These are phyloP conservation scores for Tephrocybe sp. DNA, from an alignment of 768 basidiomycete species.

Conservation along the genomic window DNA sequence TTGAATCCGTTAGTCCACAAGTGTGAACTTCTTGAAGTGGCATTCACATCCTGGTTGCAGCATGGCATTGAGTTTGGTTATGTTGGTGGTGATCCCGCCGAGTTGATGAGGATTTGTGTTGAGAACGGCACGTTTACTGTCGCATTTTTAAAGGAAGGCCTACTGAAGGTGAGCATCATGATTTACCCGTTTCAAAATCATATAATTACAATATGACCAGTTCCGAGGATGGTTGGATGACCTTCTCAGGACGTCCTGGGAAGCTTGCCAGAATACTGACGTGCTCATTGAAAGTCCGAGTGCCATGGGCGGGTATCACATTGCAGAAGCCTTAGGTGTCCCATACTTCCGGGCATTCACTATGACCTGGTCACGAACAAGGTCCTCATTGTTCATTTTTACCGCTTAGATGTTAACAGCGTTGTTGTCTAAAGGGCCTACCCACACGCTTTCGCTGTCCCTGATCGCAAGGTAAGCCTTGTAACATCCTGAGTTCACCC, in stretches of 20 bases:
- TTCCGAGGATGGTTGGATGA: constrained; percentile 99
- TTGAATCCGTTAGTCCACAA: constrained; percentile 74
- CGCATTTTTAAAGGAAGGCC: constrained; percentile 87
- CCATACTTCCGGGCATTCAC: constrained; percentile 97
- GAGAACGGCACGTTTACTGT: constrained; percentile 98
- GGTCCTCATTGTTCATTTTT: constrained; percentile 37
- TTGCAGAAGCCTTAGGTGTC: constrained; percentile 90
- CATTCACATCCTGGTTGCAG: constrained; percentile 36
- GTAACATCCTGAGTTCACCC: not conserved
- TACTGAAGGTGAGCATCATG: constrained; percentile 65
- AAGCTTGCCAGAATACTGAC: constrained; percentile 93
- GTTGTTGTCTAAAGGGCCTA: constrained; percentile 61
- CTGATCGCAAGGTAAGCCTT: constrained; percentile 77
- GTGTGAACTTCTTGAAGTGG: not conserved
- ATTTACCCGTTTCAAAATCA: not conserved
- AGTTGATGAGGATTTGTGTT: constrained; percentile 96
- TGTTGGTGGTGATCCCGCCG: constrained; percentile 97
- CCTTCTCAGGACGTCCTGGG: constrained; percentile 91
- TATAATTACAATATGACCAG: constrained; percentile 35
- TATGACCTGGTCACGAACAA: constrained; percentile 96
- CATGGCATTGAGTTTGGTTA: constrained; percentile 94
- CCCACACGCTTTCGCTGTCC: constrained; percentile 97
- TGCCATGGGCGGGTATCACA: constrained; percentile 96
- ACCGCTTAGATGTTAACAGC: constrained; percentile 3
- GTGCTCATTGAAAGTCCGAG: constrained; percentile 93